phyloP scores from a whole-genome alignment of 495 filamentous ascomycete genomes.

The Penicillium bovifimosum region DNA sequence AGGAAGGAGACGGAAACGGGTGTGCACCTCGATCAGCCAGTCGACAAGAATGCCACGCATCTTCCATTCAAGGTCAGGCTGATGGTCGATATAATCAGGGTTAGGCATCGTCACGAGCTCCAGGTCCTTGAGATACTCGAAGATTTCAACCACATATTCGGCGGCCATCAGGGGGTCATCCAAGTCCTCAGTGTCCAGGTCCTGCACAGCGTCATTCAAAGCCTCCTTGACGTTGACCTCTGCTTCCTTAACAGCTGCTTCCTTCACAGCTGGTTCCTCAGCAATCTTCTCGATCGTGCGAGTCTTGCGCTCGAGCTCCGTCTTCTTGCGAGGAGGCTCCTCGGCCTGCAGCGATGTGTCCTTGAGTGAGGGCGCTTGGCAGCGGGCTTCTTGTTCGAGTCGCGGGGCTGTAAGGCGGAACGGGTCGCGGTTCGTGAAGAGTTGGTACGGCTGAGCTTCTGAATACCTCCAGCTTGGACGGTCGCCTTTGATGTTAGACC shows the following conservation, averaged over 20 bases:
- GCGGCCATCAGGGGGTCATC: constrained; percentile 97
- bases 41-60: constrained; percentile 96
- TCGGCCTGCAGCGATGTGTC: constrained; percentile 55
- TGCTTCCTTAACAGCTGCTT: constrained; percentile 17
- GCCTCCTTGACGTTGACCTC: constrained; percentile 21
- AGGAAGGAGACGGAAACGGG: constrained; percentile 92
- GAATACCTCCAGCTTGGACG: constrained; percentile 62
- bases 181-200: constrained; percentile 79
- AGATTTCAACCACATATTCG: constrained; percentile 95
- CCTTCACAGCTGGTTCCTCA: constrained; percentile 1
- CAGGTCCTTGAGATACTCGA: constrained; percentile 88
- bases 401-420: constrained; percentile 54
- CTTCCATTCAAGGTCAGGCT: constrained; percentile 95
- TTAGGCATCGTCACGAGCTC: constrained; percentile 82
- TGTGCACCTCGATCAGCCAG: constrained; percentile 98
- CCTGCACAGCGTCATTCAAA: constrained; percentile 47
- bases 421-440: constrained; percentile 49
- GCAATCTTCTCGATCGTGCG: background rate
- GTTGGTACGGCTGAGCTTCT: constrained; percentile 66
- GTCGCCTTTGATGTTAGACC: constrained; percentile 74
- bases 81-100: constrained; percentile 87
- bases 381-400: constrained; percentile 54
- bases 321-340: constrained; percentile 50
- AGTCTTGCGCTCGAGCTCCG: constrained; percentile 47
- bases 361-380: constrained; percentile 56